Evolutionary conservation across 1,284 basidiomycete genomes (phyloP), one percentile per base, ranked within the genome.

Genomic region (Takashimella koratensis): DNA sequence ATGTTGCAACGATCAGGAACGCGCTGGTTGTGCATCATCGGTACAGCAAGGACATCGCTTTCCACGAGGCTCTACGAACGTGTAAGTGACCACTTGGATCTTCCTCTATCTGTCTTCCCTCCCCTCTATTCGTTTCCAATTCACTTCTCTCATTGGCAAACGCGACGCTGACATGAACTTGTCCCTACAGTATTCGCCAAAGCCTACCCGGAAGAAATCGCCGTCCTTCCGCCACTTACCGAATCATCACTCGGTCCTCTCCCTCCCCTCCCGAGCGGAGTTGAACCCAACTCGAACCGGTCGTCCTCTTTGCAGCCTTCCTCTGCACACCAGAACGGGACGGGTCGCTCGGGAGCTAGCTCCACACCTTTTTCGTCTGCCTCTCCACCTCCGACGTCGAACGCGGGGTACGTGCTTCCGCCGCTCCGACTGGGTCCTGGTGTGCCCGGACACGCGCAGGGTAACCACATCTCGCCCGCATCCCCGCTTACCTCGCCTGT

Each of bases 171-270:
- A n/a, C n/a, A n/a, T n/a, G n/a, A n/a, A n/a, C n/a, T n/a, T n/a
- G n/a, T n/a, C 25, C 43, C 30, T 5, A 4, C 53, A 78, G 76
- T 96, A 76, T 97, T 93, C 80, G 82, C 81, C 53, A 90, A 89
- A 74, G 92, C 92, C 66, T 97, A 93, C 76, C 77, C 84, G 1
- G 90, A 92, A 22, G 94, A 98, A 74, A 88, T 96, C 41, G 53
- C 56, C 11, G 36, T 53, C 1, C 55, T 71, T 4, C 69, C 70
- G 19, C 56, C 60, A 0, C 22, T 57, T 12, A 54, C 62, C 22
- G 57, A 56, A 30, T 53, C 59, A 21, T 52, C 58, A 10, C 53
- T 48, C 11, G 13, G 5, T 24, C 21, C 22, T 52, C 51, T 8
- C 8, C 23, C 27, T 43, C 21, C 30, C n/a, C 11, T 23, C n/a